phyloP scores from a whole-genome alignment of 352 stramenopile species.

The Pythium phragmitis region DNA sequence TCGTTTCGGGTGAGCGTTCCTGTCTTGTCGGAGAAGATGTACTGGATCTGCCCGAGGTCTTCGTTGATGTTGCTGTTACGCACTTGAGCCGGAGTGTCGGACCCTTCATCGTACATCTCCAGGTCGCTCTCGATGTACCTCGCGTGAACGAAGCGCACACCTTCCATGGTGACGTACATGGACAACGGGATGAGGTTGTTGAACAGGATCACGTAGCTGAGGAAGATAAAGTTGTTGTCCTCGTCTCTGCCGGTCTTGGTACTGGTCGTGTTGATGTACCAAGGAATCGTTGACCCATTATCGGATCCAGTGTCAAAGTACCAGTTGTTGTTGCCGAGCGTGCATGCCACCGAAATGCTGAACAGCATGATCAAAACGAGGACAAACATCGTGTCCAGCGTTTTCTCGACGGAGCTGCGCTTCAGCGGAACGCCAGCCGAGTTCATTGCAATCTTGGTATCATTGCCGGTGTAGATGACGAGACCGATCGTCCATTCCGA shows the following conservation, averaged over 20 bases:
- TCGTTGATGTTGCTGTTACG: constrained; percentile 89
- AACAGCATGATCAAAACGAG: constrained; percentile 86
- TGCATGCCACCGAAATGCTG: constrained; percentile 80
- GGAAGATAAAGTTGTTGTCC: constrained; percentile 84
- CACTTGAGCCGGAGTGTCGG: constrained; percentile 76
- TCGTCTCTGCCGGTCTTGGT: constrained; percentile 21
- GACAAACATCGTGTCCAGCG: constrained; percentile 87
- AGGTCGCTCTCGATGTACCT: constrained; percentile 85
- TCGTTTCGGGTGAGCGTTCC: constrained; percentile 86
- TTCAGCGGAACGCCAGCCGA: constrained; percentile 77
- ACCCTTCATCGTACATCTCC: constrained; percentile 76
- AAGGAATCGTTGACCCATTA: constrained; percentile 49
- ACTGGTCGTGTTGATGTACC: constrained; percentile 55
- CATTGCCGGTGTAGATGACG: constrained; percentile 81
- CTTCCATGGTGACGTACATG: constrained; percentile 91
- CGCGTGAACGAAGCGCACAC: constrained; percentile 84
- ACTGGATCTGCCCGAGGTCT: constrained; percentile 89
- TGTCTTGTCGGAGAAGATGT: constrained; percentile 90
- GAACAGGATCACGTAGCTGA: constrained; percentile 90
- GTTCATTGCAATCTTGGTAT: constrained; percentile 89
- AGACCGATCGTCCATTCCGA: constrained; percentile 84
- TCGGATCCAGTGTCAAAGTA: constrained; percentile 37
- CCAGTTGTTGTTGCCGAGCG: constrained; percentile 85
- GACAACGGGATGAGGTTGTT: constrained; percentile 88
- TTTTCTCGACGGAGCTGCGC: constrained; percentile 87